Evolutionary conservation across 1,284 basidiomycete species (phyloP).

Genomic region (Puccinia novopanici): DNA sequence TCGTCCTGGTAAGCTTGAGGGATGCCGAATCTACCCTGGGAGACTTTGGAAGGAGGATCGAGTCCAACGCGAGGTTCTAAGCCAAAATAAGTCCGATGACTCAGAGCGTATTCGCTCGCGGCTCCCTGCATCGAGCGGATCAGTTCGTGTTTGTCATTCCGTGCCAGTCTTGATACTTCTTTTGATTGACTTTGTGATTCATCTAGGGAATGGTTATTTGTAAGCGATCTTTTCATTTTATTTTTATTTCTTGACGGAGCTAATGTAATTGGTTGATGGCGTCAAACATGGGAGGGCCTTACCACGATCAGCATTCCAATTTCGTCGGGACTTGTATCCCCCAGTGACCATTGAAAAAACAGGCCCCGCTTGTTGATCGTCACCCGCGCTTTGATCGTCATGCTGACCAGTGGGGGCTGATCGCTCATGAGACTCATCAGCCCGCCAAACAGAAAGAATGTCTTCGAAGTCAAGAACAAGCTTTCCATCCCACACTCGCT

Average conservation of each 20-base stretch:
- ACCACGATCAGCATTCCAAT: constrained; percentile 37
- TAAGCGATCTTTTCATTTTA: not conserved
- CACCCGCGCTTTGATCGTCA: not conserved
- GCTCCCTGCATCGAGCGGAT: constrained; percentile 48
- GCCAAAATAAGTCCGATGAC: constrained; percentile 74
- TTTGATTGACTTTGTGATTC: constrained; percentile 18
- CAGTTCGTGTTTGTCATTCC: constrained; percentile 45
- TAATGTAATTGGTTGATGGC: not conserved
- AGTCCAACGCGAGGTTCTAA: constrained; percentile 77
- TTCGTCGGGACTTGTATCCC: constrained; percentile 45
- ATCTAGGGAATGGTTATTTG: not conserved
- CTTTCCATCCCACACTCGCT: constrained; percentile 69
- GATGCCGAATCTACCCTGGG: constrained; percentile 85
- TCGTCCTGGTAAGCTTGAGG: constrained; percentile 74
- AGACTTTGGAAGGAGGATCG: constrained; percentile 76
- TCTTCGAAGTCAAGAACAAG: constrained; percentile 80
- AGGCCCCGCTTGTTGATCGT: constrained; percentile 26
- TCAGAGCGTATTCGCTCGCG: constrained; percentile 68
- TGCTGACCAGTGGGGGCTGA: constrained; percentile 28
- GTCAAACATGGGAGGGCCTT: not conserved
- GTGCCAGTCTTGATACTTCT: not conserved
- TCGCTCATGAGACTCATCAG: constrained; percentile 54
- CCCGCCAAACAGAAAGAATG: constrained; percentile 63
- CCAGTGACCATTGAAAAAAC: constrained; percentile 44
- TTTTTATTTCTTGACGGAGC: not conserved